Evolutionary conservation across 495 filamentous ascomycete genomes (phyloP).

Genomic region (Aspergillus kassunensis): DNA sequence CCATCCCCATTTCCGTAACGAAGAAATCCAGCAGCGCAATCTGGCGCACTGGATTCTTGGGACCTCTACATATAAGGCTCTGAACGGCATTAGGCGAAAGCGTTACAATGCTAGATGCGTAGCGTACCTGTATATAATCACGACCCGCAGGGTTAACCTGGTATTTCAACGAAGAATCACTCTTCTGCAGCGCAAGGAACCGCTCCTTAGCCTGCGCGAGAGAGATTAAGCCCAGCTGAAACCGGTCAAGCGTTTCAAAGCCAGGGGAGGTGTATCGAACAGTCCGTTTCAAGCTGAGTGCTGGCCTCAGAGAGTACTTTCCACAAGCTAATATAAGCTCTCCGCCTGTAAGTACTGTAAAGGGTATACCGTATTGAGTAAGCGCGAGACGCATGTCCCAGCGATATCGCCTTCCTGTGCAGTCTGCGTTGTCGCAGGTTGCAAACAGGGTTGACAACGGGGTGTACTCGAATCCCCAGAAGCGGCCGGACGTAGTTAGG

Average conservation of each 20-base stretch:
- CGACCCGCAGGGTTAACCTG: not conserved
- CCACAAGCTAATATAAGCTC: not conserved
- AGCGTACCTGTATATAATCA: not conserved
- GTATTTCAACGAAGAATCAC: not conserved
- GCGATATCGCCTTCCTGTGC: not conserved
- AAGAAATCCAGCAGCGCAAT: too few relatives aligned
- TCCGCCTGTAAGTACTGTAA: not conserved
- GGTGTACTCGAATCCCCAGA: conserved; percentile 1
- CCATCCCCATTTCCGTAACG: too few relatives aligned
- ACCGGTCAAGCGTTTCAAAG: not conserved
- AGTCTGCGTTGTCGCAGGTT: not conserved
- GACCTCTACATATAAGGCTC: too few relatives aligned
- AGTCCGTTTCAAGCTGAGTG: not conserved
- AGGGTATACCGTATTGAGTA: not conserved
- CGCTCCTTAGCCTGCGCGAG: not conserved
- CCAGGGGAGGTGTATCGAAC: not conserved
- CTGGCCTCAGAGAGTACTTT: not conserved
- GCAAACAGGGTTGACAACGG: not conserved
- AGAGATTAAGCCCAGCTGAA: not conserved
- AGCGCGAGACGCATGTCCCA: not conserved
- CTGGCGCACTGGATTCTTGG: too few relatives aligned
- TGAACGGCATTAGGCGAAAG: too few relatives aligned
- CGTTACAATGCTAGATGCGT: too few relatives aligned
- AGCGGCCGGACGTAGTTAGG: not conserved
- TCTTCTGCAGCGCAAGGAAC: not conserved